phyloP scores from a whole-genome alignment of 345 rosid species.

The Conringia planisiliqua region DNA sequence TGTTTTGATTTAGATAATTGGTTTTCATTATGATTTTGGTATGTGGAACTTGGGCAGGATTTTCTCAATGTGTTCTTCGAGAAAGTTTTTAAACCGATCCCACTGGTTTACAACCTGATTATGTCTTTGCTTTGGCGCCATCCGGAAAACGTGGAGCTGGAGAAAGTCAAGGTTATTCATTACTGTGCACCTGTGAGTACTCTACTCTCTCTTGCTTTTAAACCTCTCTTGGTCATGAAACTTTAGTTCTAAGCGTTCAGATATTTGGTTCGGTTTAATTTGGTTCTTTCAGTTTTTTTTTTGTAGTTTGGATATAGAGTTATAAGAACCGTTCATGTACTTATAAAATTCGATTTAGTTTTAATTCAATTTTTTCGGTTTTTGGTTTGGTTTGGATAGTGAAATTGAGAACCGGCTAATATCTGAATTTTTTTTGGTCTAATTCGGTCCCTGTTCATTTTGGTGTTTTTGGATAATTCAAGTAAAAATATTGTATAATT shows the following conservation, averaged over 20 bases:
- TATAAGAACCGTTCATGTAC: too few species aligned
- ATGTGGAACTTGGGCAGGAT: slow-evolving; percentile 40
- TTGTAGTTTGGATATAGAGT: too few species aligned
- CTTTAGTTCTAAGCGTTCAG: not conserved
- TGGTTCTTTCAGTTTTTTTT: too few species aligned
- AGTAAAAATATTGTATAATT: too few species aligned
- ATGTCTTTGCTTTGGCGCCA: slow-evolving; percentile 84
- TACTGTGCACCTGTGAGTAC: slow-evolving; percentile 70
- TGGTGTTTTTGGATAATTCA: too few species aligned
- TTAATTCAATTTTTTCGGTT: too few species aligned
- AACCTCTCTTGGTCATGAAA: not conserved
- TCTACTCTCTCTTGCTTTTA: not conserved
- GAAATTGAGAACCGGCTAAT: too few species aligned
- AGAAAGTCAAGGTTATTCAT: slow-evolving; percentile 60
- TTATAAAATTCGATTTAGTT: too few species aligned
- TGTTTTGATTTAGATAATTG: not conserved
- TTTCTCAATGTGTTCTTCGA: slow-evolving; percentile 70
- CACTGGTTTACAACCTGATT: slow-evolving; percentile 55
- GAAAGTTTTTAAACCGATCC: slow-evolving; percentile 54
- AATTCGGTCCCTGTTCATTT: too few species aligned
- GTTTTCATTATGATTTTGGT: not conserved
- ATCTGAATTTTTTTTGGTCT: too few species aligned
- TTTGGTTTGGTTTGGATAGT: too few species aligned
- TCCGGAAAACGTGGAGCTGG: slow-evolving; percentile 61
- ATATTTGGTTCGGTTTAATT: too few species aligned